Conservation (phyloP, 2,329 filamentous ascomycete species). For the Exophiala lecanii-corni region DNA sequence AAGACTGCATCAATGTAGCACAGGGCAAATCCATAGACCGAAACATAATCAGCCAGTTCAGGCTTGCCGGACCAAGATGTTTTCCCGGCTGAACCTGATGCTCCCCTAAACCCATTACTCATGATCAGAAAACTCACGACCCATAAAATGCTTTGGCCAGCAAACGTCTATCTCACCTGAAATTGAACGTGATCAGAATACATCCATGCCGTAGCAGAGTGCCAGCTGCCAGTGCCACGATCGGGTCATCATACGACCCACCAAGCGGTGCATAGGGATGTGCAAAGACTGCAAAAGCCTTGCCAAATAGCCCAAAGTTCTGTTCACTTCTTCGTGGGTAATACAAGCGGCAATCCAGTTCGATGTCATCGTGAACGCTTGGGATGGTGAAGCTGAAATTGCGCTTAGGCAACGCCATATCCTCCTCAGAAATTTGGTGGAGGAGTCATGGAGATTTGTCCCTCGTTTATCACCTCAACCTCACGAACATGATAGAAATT, state of each 20-base stretch:
- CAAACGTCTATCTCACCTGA: slow-evolving; percentile 68
- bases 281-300: slow-evolving; percentile 62
- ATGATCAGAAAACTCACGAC: too few species aligned
- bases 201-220: slow-evolving; percentile 67
- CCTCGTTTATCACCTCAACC: too few species aligned
- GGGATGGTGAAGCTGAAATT: slow-evolving; percentile 68
- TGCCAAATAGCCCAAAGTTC: slow-evolving; percentile 24
- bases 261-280: slow-evolving; percentile 90
- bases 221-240: slow-evolving; percentile 63
- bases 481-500: too few species aligned
- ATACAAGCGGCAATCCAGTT: slow-evolving; percentile 78
- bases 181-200: slow-evolving; percentile 85
- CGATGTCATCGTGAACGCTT: slow-evolving; percentile 71
- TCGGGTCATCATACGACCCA: slow-evolving; percentile 75
- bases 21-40: slow-evolving; percentile 73
- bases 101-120: slow-evolving; percentile 64
- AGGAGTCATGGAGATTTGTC: background rate
- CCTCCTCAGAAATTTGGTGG: background rate
- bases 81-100: slow-evolving; percentile 65
- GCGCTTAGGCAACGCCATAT: slow-evolving; percentile 33
- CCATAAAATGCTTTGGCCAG: slow-evolving; percentile 19
- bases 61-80: slow-evolving; percentile 85
- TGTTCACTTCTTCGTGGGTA: slow-evolving; percentile 49
- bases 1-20: slow-evolving; percentile 20
- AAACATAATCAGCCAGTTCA: slow-evolving; percentile 76